Evolutionary conservation across 2,329 filamentous ascomycete species (phyloP).

Genomic region (Penicillium paneum): DNA sequence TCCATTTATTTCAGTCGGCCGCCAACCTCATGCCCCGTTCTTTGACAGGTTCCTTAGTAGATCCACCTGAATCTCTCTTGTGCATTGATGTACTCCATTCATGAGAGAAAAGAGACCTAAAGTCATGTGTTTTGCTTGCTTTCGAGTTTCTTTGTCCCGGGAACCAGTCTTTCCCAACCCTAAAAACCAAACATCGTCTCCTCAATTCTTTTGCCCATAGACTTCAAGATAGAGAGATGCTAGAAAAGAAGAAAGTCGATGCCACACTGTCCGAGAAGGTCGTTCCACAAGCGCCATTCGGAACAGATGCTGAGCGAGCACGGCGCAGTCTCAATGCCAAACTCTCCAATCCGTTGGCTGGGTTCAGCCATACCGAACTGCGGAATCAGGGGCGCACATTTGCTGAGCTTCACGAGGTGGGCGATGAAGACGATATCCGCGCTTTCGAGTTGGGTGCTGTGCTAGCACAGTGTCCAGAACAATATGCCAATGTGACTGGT

Average conservation of each 20-base stretch:
- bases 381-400: conserved; percentile 57
- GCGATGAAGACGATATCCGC: conserved; percentile 54
- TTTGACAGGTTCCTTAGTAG: neutral
- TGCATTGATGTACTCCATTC: neutral
- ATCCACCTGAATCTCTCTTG: neutral
- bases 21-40: neutral
- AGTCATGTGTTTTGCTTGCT: neutral
- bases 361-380: conserved; percentile 51
- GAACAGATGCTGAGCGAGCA: conserved; percentile 40
- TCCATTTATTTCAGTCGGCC: neutral
- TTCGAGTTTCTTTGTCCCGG: conserved; percentile 4
- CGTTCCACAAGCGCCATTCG: conserved; percentile 23
- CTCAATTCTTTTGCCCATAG: neutral
- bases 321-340: conserved; percentile 48
- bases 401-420: conserved; percentile 54
- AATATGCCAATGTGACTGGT: conserved; percentile 50
- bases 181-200: neutral
- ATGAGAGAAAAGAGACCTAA: neutral
- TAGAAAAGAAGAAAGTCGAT: neutral
- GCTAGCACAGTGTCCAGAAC: conserved; percentile 54
- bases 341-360: conserved; percentile 54
- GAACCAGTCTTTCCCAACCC: neutral
- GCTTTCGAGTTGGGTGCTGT: conserved; percentile 60
- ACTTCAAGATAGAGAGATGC: neutral
- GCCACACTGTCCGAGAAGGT: conserved; percentile 11